phyloP scores from a whole-genome alignment of 2,329 filamentous ascomycete species.

The Atkinsonella hypoxylon region DNA sequence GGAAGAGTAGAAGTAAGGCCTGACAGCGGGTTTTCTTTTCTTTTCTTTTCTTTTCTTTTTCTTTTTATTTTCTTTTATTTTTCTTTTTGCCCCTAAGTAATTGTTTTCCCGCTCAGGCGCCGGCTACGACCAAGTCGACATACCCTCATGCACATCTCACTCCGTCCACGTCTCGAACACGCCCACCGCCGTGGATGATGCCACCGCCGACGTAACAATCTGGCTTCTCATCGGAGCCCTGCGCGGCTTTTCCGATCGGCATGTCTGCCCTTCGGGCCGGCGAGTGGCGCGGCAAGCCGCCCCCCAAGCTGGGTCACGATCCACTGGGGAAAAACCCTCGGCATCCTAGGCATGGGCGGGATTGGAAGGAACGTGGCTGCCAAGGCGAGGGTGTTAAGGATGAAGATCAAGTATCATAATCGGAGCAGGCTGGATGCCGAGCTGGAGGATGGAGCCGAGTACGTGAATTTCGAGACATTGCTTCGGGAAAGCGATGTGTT shows the following conservation, averaged over 20 bases:
- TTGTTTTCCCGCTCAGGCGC: slow-evolving; percentile 47
- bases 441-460: slow-evolving; percentile 45
- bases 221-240: slow-evolving; percentile 74
- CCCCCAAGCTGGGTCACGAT: slow-evolving; percentile 56
- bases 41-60: not conserved
- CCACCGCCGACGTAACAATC: slow-evolving; percentile 70
- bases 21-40: not conserved
- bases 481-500: slow-evolving; percentile 61
- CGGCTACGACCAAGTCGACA: slow-evolving; percentile 75
- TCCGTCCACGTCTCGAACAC: slow-evolving; percentile 66
- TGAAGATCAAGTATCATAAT: slow-evolving; percentile 67
- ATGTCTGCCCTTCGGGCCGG: slow-evolving; percentile 55
- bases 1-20: not conserved
- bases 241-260: slow-evolving; percentile 58
- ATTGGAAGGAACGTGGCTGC: slow-evolving; percentile 67
- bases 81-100: too few relatives aligned
- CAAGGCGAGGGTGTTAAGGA: slow-evolving; percentile 65
- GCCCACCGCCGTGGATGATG: slow-evolving; percentile 69
- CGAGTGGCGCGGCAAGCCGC: slow-evolving; percentile 50
- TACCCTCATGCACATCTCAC: slow-evolving; percentile 56
- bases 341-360: slow-evolving; percentile 77
- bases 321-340: slow-evolving; percentile 69
- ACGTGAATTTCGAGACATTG: slow-evolving; percentile 63
- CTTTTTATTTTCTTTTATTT: not conserved
- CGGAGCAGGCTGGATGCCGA: slow-evolving; percentile 47